A percentile compares a stretch with the other conserved stretches of the same genome.
These are phyloP conservation scores for Colletotrichum abscissum DNA, from an alignment of 2,329 filamentous ascomycete genomes.

Conservation along the genomic window DNA sequence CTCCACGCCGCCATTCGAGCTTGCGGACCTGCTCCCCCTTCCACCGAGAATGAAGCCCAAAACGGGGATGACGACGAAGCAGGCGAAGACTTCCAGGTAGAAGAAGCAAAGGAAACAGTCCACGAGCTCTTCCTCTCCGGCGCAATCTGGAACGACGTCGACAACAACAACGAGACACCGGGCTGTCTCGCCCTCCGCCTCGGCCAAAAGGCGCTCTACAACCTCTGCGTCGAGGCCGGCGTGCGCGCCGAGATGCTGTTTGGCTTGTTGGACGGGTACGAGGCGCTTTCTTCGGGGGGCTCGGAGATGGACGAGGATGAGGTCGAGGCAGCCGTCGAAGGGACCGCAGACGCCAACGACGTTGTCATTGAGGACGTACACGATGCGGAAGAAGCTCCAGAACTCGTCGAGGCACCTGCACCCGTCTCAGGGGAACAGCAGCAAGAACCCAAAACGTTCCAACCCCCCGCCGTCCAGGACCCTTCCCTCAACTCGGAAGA, in stretches of 20 bases:
- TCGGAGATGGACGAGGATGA: conserved; percentile 59
- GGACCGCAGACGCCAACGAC: conserved; percentile 41
- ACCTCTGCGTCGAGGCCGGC: conserved; percentile 87
- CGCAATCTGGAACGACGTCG: conserved; percentile 97
- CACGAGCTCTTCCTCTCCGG: conserved; percentile 85
- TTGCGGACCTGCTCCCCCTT: conserved; percentile 59
- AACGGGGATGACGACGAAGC: conserved; percentile 47
- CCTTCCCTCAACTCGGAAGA: conserved; percentile 70
- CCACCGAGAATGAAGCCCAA: conserved; percentile 11
- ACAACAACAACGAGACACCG: conserved; percentile 87
- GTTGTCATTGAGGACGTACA: conserved; percentile 41
- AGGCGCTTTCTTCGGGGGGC: conserved; percentile 70
- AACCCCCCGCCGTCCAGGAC: conserved; percentile 49
- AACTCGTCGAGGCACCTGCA: conserved; percentile 39
- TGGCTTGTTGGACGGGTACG: conserved; percentile 84
- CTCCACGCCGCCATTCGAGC: conserved; percentile 91
- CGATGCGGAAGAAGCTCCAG: conserved; percentile 38
- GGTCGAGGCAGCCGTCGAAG: conserved; percentile 55
- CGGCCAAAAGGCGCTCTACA: conserved; percentile 78
- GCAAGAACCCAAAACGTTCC: conserved; percentile 45
- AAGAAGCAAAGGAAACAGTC: conserved; percentile 75
- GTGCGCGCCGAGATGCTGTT: conserved; percentile 91
- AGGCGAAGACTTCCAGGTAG: conserved; percentile 51
- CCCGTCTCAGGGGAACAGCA: conserved; percentile 33
- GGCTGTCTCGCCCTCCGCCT: conserved; percentile 84